Evolutionary conservation across 371 early-diverging fungal species (phyloP).

Genomic region (Saksenaea oblongispora): DNA sequence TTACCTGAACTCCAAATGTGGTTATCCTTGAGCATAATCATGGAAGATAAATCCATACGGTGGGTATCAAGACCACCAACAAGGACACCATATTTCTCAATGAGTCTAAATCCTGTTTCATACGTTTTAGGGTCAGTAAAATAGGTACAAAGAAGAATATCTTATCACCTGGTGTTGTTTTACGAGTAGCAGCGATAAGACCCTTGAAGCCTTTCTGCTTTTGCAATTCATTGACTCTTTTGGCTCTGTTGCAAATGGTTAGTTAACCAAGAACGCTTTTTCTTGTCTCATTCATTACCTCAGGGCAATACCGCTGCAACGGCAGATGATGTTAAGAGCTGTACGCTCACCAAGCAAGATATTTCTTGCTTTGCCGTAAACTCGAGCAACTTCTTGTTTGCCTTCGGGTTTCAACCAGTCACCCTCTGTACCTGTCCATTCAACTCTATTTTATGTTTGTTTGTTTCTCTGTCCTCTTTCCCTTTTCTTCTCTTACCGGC

Average conservation of each 20-base stretch:
- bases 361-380: slow-evolving; percentile 83
- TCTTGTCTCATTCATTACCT: slow-evolving; percentile 36
- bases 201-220: slow-evolving; percentile 79
- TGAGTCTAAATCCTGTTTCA: slow-evolving; percentile 83
- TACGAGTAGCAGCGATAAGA: slow-evolving; percentile 94
- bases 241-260: slow-evolving; percentile 35
- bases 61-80: slow-evolving; percentile 97
- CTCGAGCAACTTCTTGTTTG: slow-evolving; percentile 77
- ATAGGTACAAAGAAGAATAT: background rate
- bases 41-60: slow-evolving; percentile 93
- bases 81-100: slow-evolving; percentile 97
- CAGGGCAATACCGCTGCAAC: slow-evolving; percentile 94
- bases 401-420: slow-evolving; percentile 67
- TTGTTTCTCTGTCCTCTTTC: background rate
- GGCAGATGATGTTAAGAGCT: slow-evolving; percentile 91
- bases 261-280: background rate
- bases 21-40: slow-evolving; percentile 99
- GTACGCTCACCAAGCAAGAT: slow-evolving; percentile 93
- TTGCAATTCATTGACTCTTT: slow-evolving; percentile 69
- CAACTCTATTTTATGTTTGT: slow-evolving; percentile 59
- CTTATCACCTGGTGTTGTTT: slow-evolving; percentile 92
- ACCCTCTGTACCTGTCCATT: slow-evolving; percentile 86
- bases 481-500: slow-evolving; percentile 61
- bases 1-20: slow-evolving; percentile 93
- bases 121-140: background rate